Evolutionary conservation across 2,329 filamentous ascomycete species (phyloP), one percentile per base, ranked within the genome.

Genomic region (Rhynchosporium graminicola): DNA sequence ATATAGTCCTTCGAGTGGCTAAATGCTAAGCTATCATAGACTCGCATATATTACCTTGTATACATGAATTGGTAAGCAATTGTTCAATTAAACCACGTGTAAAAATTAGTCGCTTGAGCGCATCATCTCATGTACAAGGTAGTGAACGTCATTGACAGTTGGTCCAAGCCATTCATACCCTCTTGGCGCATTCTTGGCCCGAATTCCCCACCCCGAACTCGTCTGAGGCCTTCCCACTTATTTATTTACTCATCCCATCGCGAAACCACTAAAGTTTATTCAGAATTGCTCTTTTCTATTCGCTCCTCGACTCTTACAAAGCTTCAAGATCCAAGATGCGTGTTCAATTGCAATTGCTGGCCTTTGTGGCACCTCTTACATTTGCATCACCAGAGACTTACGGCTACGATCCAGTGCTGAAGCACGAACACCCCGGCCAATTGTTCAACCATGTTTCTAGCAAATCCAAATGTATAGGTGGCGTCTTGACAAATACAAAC

Each of bases 391-490:
- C 56, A 9, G 48, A 43, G n/a, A 29, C 26, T 31, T 54, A 46
- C 10, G 51, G 51, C 15, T 54, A 63, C 26, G 57, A 63, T 15
- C 57, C 57, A 3, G 61, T 57, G 13, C 57, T 63, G 5, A 59
- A 51, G 45, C 33, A 63, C 43, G 65, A 67, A 45, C 63, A 62
- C 9, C 13, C 63, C 3, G 65, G 65, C 4, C 26, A 65, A 13
- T 33, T 67, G 0, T 67, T 67, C 46, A 60, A 58, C 28, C 45
- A 26, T 26, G 50, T 60, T 4, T 38, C 50, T 3, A 46, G 40
- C 42, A 46, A 62, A 13, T 55, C 56, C 9, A 43, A 50, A 28
- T 63, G 63, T 42, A 8, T 59, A 10, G 36, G 15, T 28, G 62
- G 62, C 10, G 62, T 66, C 10, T 31, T 62, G 47, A 63, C 60